These are phyloP conservation scores for Pseudogymnoascus sp. DNA, from an alignment of 2,329 filamentous ascomycete genomes.

Conservation along the genomic window DNA sequence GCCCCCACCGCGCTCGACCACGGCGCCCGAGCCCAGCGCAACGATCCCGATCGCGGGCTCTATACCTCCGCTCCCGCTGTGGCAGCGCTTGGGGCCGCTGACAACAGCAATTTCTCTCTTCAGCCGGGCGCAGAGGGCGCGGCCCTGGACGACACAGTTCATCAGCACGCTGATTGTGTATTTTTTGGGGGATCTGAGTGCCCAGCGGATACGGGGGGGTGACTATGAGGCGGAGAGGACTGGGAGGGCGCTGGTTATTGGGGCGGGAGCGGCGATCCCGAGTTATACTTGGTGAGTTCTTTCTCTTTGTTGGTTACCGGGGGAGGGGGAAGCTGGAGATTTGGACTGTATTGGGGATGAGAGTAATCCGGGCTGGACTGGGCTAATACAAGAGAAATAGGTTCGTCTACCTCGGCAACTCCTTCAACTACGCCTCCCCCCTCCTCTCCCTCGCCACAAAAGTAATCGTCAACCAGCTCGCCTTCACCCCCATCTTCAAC, in stretches of 20 bases:
- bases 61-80: constrained; percentile 30
- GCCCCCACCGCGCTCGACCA: not conserved
- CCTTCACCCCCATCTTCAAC: constrained; percentile 79
- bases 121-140: constrained; percentile 57
- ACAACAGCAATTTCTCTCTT: constrained; percentile 51
- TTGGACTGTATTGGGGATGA: no score
- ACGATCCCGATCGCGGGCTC: not conserved
- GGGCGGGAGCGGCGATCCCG: constrained; percentile 64
- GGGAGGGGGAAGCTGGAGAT: not conserved
- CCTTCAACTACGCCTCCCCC: constrained; percentile 78
- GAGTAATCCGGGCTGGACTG: not conserved
- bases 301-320: not conserved
- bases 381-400: constrained; percentile 31
- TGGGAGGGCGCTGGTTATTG: constrained; percentile 63
- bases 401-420: constrained; percentile 69
- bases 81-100: constrained; percentile 50
- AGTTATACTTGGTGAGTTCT: constrained; percentile 66
- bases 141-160: constrained; percentile 75
- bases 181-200: constrained; percentile 66
- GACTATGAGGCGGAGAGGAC: constrained; percentile 64
- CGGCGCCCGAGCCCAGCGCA: not conserved
- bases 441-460: constrained; percentile 64
- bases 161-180: constrained; percentile 70
- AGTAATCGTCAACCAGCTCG: constrained; percentile 68
- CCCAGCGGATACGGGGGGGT: constrained; percentile 43